These are phyloP conservation scores for Entomophthora muscae DNA, from an alignment of 371 early-diverging fungal genomes.

Conservation along the genomic window DNA sequence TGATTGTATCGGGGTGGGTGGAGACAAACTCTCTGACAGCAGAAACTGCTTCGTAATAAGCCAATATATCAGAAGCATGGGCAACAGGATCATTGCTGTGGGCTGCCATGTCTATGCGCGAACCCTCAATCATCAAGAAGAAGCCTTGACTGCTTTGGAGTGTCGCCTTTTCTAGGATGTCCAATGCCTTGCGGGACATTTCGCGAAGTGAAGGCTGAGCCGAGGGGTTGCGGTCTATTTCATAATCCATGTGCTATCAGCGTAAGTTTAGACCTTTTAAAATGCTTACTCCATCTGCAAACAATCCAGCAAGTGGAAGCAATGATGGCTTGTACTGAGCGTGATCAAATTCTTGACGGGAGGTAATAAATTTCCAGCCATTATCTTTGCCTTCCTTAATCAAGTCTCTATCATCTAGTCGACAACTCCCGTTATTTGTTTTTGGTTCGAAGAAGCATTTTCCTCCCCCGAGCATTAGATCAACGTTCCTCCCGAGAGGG, in stretches of 20 bases:
- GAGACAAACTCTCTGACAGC: conserved; percentile 56
- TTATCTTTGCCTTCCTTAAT: conserved; percentile 20
- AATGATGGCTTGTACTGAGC: conserved; percentile 14
- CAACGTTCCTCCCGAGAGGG: conserved; percentile 58
- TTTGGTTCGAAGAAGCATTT: conserved; percentile 63
- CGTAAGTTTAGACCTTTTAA: background rate
- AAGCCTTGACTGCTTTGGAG: conserved; percentile 41
- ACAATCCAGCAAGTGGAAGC: conserved; percentile 63
- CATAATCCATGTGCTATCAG: conserved; percentile 63
- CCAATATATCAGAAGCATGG: conserved; percentile 77
- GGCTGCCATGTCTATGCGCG: conserved; percentile 74
- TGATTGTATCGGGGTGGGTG: conserved; percentile 51
- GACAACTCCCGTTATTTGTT: conserved; percentile 31
- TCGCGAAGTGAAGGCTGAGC: conserved; percentile 64
- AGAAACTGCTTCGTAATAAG: conserved; percentile 62
- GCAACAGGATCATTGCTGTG: conserved; percentile 76
- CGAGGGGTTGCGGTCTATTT: conserved; percentile 55
- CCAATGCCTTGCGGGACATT: conserved; percentile 65
- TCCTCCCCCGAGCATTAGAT: conserved; percentile 87
- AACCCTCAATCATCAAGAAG: conserved; percentile 92
- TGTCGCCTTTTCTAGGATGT: conserved; percentile 29
- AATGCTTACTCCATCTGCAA: conserved; percentile 32
- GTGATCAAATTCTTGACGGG: conserved; percentile 34
- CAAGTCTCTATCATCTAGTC: conserved; percentile 47
- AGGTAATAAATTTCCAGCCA: conserved; percentile 39